Conservation (phyloP, 495 filamentous ascomycete species). For the Xylaria palmicola region DNA sequence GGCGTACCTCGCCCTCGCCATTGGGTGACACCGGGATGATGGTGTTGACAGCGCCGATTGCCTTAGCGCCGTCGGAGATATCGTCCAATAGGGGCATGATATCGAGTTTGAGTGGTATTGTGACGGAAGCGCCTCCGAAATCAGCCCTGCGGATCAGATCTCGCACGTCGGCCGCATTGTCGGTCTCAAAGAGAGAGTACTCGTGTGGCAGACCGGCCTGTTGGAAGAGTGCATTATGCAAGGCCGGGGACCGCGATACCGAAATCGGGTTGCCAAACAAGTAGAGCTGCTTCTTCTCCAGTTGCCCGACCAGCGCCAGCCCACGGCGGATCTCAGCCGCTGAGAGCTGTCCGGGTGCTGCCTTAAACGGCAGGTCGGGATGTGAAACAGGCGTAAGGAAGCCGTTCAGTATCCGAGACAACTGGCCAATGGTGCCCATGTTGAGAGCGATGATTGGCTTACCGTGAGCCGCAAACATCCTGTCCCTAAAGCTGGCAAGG, state of each 20-base stretch:
- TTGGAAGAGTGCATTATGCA: constrained; percentile 87
- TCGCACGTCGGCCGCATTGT: constrained; percentile 60
- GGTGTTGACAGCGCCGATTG: constrained; percentile 95
- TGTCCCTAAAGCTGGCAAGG: constrained; percentile 77
- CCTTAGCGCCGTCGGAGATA: constrained; percentile 70
- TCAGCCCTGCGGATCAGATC: constrained; percentile 65
- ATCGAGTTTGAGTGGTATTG: constrained; percentile 91
- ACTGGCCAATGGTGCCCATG: constrained; percentile 86
- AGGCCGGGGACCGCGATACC: constrained; percentile 75
- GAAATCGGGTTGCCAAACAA: constrained; percentile 84
- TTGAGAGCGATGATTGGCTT: constrained; percentile 91
- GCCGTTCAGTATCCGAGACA: constrained; percentile 82
- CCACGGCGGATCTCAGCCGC: constrained; percentile 82
- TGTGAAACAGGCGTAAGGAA: constrained; percentile 98
- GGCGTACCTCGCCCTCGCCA: constrained; percentile 39
- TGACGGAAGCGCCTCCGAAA: constrained; percentile 93
- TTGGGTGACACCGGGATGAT: constrained; percentile 58
- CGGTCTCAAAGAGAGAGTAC: constrained; percentile 81
- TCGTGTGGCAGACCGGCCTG: constrained; percentile 78
- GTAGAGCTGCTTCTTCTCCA: constrained; percentile 74
- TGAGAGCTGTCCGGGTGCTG: constrained; percentile 91
- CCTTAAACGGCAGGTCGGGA: constrained; percentile 82
- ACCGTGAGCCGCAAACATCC: constrained; percentile 67
- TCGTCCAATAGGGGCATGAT: constrained; percentile 80
- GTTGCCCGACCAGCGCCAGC: constrained; percentile 75